Percentiles rank a stretch among this genome's conserved stretches.
Conservation (phyloP, 805 yeast species). For the Cyberlindnera amylophila region DNA sequence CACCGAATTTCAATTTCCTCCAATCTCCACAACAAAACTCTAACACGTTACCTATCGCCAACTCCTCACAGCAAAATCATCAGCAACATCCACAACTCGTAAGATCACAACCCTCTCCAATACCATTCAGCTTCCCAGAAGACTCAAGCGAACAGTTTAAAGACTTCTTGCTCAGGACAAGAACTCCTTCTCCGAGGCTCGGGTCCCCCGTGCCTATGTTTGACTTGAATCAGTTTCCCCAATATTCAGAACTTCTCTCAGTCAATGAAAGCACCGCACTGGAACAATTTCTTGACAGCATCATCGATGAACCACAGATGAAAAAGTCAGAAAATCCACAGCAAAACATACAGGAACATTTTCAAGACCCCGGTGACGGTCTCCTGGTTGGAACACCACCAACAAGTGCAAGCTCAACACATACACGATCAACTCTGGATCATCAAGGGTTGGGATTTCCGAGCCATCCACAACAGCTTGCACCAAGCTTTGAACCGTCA, state of each 20-base stretch:
- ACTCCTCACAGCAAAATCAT: background rate
- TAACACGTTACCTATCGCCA: background rate
- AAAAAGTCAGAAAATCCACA: background rate
- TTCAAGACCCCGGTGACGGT: background rate
- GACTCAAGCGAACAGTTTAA: constrained; percentile 7
- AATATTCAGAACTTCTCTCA: constrained; percentile 23
- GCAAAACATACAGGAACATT: background rate
- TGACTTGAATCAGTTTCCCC: constrained; percentile 20
- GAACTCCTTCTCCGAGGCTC: constrained; percentile 15
- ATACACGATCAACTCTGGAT: background rate
- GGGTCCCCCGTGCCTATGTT: constrained; percentile 10
- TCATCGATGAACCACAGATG: constrained; percentile 24
- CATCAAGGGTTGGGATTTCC: too few species aligned
- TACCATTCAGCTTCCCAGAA: background rate
- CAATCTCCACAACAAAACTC: constrained; percentile 4
- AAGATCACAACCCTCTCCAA: constrained; percentile 4
- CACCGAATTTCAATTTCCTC: constrained; percentile 17
- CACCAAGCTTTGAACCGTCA: too few species aligned
- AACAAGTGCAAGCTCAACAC: constrained; percentile 1
- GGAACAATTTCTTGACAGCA: constrained; percentile 28
- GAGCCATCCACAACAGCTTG: too few species aligned
- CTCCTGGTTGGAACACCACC: background rate
- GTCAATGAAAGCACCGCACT: constrained; percentile 27
- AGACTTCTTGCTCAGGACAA: constrained; percentile 14
- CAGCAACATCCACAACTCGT: background rate